Evolutionary conservation across 805 yeast genomes (phyloP).

Genomic region (Wickerhamiella lipophila): DNA sequence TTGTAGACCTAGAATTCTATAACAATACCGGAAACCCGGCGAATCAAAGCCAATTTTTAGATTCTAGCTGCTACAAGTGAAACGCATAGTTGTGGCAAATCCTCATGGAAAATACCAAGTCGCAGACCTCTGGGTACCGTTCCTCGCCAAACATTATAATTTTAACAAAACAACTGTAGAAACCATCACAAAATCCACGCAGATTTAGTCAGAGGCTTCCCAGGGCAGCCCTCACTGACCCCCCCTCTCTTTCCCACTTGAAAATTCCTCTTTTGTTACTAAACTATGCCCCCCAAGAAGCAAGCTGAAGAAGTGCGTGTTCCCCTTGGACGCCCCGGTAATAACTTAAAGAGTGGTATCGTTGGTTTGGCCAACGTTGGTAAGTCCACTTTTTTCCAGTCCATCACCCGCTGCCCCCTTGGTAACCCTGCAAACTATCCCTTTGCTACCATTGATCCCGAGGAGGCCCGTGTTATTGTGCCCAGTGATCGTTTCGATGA

Average conservation of each 20-base stretch:
- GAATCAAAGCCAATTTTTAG: no score
- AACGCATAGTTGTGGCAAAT: conserved; percentile 1
- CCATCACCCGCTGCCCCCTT: conserved; percentile 46
- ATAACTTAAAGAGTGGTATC: conserved; percentile 65
- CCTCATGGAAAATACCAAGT: no score
- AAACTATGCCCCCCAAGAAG: conserved; percentile 63
- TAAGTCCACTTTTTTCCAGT: conserved; percentile 45
- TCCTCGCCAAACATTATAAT: background rate
- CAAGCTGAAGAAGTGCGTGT: conserved; percentile 57
- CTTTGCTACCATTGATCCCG: conserved; percentile 66
- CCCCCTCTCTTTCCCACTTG: no score
- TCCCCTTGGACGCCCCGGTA: conserved; percentile 73
- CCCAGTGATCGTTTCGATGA: conserved; percentile 40
- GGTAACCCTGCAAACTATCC: conserved; percentile 62
- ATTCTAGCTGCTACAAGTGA: no score
- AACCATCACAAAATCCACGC: background rate
- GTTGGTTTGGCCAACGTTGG: conserved; percentile 81
- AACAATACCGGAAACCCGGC: no score
- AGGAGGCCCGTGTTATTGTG: conserved; percentile 45
- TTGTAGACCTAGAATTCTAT: no score
- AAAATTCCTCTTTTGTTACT: conserved; percentile 1
- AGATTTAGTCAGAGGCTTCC: background rate
- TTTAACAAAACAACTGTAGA: no score
- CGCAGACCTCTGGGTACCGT: background rate
- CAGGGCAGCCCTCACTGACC: background rate